Evolutionary conservation across 768 basidiomycete species (phyloP).

Genomic region (Leccinellum rugosiceps): DNA sequence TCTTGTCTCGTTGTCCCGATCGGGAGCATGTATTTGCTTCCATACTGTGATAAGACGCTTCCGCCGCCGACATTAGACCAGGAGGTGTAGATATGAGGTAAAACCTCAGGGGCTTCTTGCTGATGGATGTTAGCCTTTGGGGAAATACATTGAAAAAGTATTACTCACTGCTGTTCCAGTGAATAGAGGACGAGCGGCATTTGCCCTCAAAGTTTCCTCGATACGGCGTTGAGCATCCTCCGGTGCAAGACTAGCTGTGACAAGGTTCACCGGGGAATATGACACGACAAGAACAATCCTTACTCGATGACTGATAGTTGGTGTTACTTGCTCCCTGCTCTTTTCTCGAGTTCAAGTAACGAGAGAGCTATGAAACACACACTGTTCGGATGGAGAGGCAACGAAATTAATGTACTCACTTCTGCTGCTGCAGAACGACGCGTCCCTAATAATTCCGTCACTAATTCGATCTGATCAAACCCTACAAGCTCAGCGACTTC

Average conservation of each 20-base stretch:
- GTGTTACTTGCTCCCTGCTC: background rate
- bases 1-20: slow-evolving; percentile 70
- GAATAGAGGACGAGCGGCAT: slow-evolving; percentile 66
- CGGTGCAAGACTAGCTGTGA: slow-evolving; percentile 34
- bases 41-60: slow-evolving; percentile 60
- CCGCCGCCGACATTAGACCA: slow-evolving; percentile 54
- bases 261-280: background rate
- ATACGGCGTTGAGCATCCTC: slow-evolving; percentile 58
- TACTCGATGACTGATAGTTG: slow-evolving; percentile 8
- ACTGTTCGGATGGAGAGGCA: background rate
- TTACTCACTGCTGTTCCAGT: slow-evolving; percentile 48
- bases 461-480: slow-evolving; percentile 78
- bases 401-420: slow-evolving; percentile 34
- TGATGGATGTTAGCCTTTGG: slow-evolving; percentile 26
- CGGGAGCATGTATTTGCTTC: slow-evolving; percentile 79
- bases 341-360: background rate
- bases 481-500: slow-evolving; percentile 81
- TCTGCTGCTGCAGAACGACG: slow-evolving; percentile 48
- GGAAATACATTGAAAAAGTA: background rate
- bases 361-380: slow-evolving; percentile 15
- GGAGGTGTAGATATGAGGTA: slow-evolving; percentile 90
- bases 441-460: slow-evolving; percentile 62
- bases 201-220: slow-evolving; percentile 55
- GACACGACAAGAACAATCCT: background rate
- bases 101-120: slow-evolving; percentile 54